These are phyloP conservation scores for Penstemon barbatus DNA, from an alignment of 257 asterid genomes.

Conservation along the genomic window DNA sequence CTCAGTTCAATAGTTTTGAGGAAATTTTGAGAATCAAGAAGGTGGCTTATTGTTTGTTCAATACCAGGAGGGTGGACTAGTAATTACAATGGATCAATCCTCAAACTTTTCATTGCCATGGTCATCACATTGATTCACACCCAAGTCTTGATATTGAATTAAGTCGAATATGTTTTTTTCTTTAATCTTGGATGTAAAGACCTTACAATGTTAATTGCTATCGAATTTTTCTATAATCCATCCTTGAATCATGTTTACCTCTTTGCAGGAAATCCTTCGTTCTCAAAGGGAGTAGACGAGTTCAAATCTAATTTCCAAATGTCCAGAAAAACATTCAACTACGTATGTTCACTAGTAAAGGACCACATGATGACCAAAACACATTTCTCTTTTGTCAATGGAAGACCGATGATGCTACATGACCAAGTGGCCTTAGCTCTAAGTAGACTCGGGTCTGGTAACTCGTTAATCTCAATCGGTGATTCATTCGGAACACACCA, in stretches of 20 bases:
- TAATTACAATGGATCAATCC: too few species aligned
- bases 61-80: too few species aligned
- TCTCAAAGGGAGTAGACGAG: constrained; percentile 44
- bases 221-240: background rate
- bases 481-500: constrained; percentile 71
- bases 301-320: constrained; percentile 56
- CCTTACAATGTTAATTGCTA: background rate
- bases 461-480: constrained; percentile 71
- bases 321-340: constrained; percentile 66
- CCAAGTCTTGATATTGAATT: too few species aligned
- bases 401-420: constrained; percentile 58
- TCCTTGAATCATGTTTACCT: background rate
- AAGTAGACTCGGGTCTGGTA: constrained; percentile 70
- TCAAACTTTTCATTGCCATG: too few species aligned
- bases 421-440: constrained; percentile 89
- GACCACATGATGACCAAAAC: constrained; percentile 69
- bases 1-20: too few species aligned
- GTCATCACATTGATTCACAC: too few species aligned
- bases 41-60: too few species aligned
- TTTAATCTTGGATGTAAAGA: too few species aligned
- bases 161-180: too few species aligned
- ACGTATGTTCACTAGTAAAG: constrained; percentile 67
- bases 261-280: constrained; percentile 49
- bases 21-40: too few species aligned
- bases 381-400: constrained; percentile 56